Evolutionary conservation across 2,329 filamentous ascomycete genomes (phyloP).

Genomic region (Rhynchosporium agropyri): DNA sequence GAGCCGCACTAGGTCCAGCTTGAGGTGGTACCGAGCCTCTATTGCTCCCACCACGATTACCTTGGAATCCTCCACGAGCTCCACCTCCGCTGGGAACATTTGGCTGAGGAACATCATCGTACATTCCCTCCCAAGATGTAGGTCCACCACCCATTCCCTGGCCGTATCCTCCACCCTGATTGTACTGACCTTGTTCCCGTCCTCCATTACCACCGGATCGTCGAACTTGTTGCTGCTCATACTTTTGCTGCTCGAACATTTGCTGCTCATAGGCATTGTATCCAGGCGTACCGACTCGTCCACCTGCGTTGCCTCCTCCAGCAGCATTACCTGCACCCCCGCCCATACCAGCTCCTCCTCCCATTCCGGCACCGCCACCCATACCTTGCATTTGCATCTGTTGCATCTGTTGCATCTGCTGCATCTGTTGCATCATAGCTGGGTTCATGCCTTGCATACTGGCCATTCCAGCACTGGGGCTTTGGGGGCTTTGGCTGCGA

Average conservation of each 20-base stretch:
- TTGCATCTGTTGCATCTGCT: conserved; percentile 55
- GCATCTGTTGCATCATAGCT: conserved; percentile 61
- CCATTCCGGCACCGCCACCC: conserved; percentile 32
- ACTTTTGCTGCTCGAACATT: conserved; percentile 77
- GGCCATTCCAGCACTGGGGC: conserved; percentile 38
- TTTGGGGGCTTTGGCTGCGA: conserved; percentile 43
- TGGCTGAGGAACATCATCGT: conserved; percentile 90
- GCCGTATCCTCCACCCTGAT: conserved; percentile 45
- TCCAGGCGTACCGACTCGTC: conserved; percentile 46
- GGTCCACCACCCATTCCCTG: conserved; percentile 63
- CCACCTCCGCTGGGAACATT: conserved; percentile 56
- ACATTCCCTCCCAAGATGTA: conserved; percentile 98
- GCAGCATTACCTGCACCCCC: conserved; percentile 28
- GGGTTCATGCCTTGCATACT: conserved; percentile 44
- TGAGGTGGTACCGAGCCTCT: conserved; percentile 42
- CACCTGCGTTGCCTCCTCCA: conserved; percentile 45
- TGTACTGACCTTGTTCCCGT: conserved; percentile 40
- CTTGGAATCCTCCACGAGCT: conserved; percentile 37
- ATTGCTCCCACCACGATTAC: conserved; percentile 36
- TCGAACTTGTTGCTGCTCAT: conserved; percentile 66
- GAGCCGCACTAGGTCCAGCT: conserved; percentile 56
- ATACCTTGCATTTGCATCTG: conserved; percentile 51
- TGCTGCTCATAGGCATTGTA: conserved; percentile 69
- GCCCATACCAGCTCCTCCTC: conserved; percentile 24
- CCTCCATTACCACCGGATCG: conserved; percentile 45